Conservation (phyloP, 495 filamentous ascomycete genomes). For the Lasiosphaeria hispida region DNA sequence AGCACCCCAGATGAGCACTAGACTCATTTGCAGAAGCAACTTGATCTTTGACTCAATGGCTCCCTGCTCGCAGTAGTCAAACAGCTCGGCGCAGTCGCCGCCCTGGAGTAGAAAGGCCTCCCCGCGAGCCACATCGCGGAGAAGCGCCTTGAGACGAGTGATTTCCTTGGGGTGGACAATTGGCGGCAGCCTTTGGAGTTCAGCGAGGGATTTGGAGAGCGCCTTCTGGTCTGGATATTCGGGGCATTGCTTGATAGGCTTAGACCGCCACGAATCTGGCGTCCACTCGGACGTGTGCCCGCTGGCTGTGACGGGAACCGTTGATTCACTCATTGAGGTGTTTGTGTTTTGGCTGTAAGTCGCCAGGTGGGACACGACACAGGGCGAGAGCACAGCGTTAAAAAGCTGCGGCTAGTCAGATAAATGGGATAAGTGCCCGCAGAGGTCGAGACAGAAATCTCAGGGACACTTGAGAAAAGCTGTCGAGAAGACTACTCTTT, state of each 20-base stretch:
- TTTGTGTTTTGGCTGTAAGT: background rate
- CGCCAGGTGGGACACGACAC: too few relatives aligned
- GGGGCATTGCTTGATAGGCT: slow-evolving; percentile 90
- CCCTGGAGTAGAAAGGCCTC: slow-evolving; percentile 95
- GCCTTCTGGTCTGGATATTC: slow-evolving; percentile 67
- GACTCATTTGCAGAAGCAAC: slow-evolving; percentile 89
- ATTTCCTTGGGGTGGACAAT: slow-evolving; percentile 90
- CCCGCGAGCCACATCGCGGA: slow-evolving; percentile 84
- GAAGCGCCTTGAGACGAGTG: slow-evolving; percentile 65
- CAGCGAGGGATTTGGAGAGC: slow-evolving; percentile 61
- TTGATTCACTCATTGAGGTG: slow-evolving; percentile 15
- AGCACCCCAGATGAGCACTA: slow-evolving; percentile 83
- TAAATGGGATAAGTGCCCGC: too few relatives aligned
- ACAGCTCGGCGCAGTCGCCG: slow-evolving; percentile 95
- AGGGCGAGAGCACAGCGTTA: too few relatives aligned
- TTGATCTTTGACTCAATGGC: slow-evolving; percentile 96
- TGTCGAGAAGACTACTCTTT: background rate
- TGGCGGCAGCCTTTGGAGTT: slow-evolving; percentile 78
- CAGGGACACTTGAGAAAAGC: background rate
- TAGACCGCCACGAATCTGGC: slow-evolving; percentile 77
- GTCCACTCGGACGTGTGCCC: slow-evolving; percentile 40
- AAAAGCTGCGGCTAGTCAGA: too few relatives aligned
- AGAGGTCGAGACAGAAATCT: too few relatives aligned
- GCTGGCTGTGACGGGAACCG: slow-evolving; percentile 2
- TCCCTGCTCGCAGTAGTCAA: slow-evolving; percentile 88